Evolutionary conservation across 306 rosid genomes (phyloP), one percentile per base, ranked within the genome.

Genomic region (Urtica urens): DNA sequence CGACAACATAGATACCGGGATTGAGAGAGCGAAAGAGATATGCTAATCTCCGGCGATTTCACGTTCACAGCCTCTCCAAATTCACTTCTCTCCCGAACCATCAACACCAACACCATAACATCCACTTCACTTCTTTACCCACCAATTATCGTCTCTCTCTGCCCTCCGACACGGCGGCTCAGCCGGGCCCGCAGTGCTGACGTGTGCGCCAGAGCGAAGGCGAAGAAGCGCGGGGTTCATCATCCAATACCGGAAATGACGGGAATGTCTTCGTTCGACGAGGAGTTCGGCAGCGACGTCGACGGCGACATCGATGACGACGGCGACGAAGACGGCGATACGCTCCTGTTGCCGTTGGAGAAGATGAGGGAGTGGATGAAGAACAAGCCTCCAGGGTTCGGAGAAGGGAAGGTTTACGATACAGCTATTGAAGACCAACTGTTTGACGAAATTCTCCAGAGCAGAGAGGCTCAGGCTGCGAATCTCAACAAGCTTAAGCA

Each of bases 371-470:
- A 70, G 25, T 79, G 86, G 95, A 38, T 70, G 14, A 72, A 66
- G 70, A 71, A 69, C 43, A 84, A 64, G 47, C 97, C 95, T 0
- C 62, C 46, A 35, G 95, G 97, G 5, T 84, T 90, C 54, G 94
- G 95, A 2, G 82, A 68, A 43, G 94, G 87, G 53, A 84, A 72
- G 68, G 76, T 33, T 34, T 90, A 81, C 24, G 94, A 90, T 19
- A 84, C 93, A 56, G 65, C 77, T 1, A 20, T 81, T 77, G 97
- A 90, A 61, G 95, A 90, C 55, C 63, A 81, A 63, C 69, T 90
- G 85, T 70, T 90, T 20, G 83, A 81, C 18, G 95, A 84, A 75
- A 52, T 88, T 30, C 78, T 21, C 51, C 55, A 66, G 73, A 77
- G 72, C 58, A 66, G 45, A 51, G 51, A 53, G 60, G 78, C 78